Conservation (phyloP, 306 rosid species). For the Pyrus pyrifolia region DNA sequence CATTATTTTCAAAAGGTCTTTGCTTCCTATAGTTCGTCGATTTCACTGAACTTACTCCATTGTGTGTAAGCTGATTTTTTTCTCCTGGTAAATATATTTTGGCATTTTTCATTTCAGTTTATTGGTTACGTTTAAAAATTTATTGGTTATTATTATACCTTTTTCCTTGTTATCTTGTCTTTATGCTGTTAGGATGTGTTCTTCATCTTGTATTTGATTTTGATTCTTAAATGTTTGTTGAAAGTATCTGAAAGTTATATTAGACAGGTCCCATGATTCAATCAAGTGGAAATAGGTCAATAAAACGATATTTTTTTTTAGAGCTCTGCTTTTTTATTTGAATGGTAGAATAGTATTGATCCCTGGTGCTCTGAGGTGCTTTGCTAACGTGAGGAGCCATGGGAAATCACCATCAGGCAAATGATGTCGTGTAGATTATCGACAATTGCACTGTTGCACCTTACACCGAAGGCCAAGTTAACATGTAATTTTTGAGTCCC, state of each 20-base stretch:
- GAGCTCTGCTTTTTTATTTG: neutral
- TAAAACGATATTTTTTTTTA: neutral
- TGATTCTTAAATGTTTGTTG: neutral
- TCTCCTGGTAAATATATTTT: neutral
- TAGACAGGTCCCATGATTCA: neutral
- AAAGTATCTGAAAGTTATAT: neutral
- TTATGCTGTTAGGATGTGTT: neutral
- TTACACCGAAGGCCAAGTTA: neutral
- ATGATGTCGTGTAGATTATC: neutral
- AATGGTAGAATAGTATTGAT: neutral
- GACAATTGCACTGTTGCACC: neutral
- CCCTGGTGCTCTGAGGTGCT: neutral
- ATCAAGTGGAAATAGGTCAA: neutral
- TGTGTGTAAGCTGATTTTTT: neutral
- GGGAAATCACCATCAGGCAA: neutral
- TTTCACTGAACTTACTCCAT: neutral
- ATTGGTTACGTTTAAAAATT: neutral
- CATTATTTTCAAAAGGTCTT: conserved; percentile 9
- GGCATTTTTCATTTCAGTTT: neutral
- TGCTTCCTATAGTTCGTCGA: neutral
- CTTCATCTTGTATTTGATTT: neutral
- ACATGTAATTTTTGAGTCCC: neutral
- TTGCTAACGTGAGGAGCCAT: neutral
- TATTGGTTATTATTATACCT: neutral
- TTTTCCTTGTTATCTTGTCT: neutral